Evolutionary conservation across 208 protist genomes (phyloP).

Genomic region (Leishmania major): DNA sequence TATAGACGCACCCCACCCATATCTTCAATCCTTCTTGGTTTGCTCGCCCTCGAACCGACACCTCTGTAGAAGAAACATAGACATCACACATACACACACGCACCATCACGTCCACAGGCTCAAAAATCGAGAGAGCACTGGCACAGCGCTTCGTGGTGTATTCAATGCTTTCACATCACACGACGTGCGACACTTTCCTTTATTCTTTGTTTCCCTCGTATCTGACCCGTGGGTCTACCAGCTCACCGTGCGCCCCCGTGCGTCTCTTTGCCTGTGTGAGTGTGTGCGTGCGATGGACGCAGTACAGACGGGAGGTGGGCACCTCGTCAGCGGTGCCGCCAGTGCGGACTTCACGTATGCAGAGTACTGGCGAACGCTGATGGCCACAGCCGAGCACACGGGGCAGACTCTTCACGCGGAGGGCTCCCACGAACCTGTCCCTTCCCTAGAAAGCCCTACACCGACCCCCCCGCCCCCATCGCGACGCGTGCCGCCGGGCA

Average conservation of each 20-base stretch:
- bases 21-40: too few species aligned
- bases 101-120: too few species aligned
- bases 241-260: too few species aligned
- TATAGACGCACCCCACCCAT: neutral
- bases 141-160: too few species aligned
- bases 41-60: too few species aligned
- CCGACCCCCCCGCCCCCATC: neutral
- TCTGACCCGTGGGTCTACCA: neutral
- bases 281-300: neutral
- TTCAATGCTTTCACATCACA: too few species aligned
- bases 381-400: neutral
- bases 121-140: too few species aligned
- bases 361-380: conserved; percentile 18
- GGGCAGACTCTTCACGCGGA: neutral
- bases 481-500: neutral
- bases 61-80: too few species aligned
- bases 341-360: conserved; percentile 2
- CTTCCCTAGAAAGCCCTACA: neutral
- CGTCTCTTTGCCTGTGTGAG: neutral
- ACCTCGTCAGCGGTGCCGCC: neutral
- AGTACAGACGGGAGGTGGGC: neutral
- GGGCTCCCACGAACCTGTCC: neutral
- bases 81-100: too few species aligned
- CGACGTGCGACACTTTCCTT: too few species aligned
- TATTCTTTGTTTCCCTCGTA: neutral